A percentile compares a stretch with the other conserved stretches of the same genome.
These are phyloP conservation scores for Venturia carpophila DNA, from an alignment of 2,329 filamentous ascomycete genomes.

Conservation along the genomic window DNA sequence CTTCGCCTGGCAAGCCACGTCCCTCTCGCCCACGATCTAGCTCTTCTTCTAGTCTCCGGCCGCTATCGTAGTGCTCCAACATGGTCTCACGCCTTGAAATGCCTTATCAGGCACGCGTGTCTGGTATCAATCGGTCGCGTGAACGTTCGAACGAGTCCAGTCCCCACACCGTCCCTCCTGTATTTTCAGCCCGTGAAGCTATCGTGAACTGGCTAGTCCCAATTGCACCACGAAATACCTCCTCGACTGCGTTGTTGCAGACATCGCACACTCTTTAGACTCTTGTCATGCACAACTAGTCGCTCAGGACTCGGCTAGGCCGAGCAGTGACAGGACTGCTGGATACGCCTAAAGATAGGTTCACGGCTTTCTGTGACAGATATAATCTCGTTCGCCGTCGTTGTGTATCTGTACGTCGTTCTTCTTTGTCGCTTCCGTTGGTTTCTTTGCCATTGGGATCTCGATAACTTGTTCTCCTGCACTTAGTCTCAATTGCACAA, in stretches of 20 bases:
- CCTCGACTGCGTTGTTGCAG: neutral
- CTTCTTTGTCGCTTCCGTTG: neutral
- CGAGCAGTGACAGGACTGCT: neutral
- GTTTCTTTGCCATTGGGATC: neutral
- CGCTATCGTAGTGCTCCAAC: neutral
- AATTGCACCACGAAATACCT: neutral
- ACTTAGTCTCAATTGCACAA: neutral
- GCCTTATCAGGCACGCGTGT: neutral
- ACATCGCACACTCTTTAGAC: too few species aligned
- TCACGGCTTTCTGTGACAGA: neutral
- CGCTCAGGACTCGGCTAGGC: neutral
- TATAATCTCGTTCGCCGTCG: neutral
- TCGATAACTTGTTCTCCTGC: neutral
- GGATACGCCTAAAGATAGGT: neutral
- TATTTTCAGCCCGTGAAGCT: conserved; percentile 6
- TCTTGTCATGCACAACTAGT: neutral
- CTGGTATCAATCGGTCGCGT: neutral
- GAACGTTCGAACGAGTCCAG: neutral
- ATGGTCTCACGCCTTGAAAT: neutral
- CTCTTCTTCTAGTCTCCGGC: neutral
- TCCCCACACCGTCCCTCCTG: neutral
- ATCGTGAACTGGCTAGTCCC: neutral
- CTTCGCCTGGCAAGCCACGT: conserved; percentile 11
- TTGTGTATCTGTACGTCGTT: neutral
- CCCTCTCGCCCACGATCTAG: neutral